Conservation (phyloP, 345 rosid genomes). For the Citrus reticulata region DNA sequence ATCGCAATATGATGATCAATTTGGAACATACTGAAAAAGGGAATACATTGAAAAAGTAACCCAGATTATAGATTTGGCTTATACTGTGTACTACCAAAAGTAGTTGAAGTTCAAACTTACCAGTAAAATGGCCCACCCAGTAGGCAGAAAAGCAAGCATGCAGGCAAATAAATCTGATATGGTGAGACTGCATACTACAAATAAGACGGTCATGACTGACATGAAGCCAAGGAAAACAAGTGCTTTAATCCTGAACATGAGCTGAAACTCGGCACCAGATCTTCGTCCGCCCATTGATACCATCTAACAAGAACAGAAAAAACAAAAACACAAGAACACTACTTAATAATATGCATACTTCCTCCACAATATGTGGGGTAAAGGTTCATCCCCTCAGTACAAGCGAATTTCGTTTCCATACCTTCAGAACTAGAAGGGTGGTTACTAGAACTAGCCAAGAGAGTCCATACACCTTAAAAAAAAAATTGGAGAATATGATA, state of each 20-base stretch:
- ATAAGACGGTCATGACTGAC: conserved; percentile 82
- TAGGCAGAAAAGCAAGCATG: conserved; percentile 75
- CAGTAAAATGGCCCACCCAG: conserved; percentile 91
- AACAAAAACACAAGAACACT: neutral
- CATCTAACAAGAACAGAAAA: conserved; percentile 44
- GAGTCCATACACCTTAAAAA: conserved; percentile 66
- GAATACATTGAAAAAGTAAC: neutral
- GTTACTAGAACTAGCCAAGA: conserved; percentile 77
- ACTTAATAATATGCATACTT: neutral
- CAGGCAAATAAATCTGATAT: conserved; percentile 69
- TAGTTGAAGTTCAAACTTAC: conserved; percentile 38
- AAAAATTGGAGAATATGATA: neutral
- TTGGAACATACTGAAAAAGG: neutral
- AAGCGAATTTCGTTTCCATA: conserved; percentile 19
- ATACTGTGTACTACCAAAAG: neutral
- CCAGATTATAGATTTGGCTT: neutral
- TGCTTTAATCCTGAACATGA: conserved; percentile 96
- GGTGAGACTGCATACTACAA: conserved; percentile 64
- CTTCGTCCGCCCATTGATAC: conserved; percentile 85
- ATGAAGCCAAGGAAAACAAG: conserved; percentile 83
- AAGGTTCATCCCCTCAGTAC: neutral
- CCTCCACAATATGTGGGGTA: neutral
- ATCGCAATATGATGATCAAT: neutral
- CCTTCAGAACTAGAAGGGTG: conserved; percentile 76
- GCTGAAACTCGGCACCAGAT: conserved; percentile 78